Percentiles rank a stretch among this genome's conserved stretches.
phyloP scores from a whole-genome alignment of 352 stramenopile species.

The Saprolegnia diclina region DNA sequence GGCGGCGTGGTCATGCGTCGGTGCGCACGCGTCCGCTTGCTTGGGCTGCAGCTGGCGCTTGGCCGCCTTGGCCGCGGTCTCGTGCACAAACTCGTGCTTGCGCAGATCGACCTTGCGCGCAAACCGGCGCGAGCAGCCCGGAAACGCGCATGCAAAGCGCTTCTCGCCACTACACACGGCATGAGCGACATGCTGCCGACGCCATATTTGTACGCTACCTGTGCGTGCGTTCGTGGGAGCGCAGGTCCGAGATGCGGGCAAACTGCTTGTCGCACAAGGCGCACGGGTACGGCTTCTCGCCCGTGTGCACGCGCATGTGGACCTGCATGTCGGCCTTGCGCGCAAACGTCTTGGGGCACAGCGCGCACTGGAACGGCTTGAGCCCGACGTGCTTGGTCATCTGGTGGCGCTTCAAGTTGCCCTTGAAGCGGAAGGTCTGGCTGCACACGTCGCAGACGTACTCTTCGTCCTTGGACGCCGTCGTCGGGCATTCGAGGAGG shows the following conservation, averaged over 20 bases:
- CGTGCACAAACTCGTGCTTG: slow-evolving; percentile 62
- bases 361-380: slow-evolving; percentile 55
- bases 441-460: slow-evolving; percentile 50
- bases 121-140: slow-evolving; percentile 46
- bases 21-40: slow-evolving; percentile 22
- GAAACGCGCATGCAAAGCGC: slow-evolving; percentile 47
- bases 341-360: slow-evolving; percentile 55
- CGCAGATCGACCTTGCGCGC: slow-evolving; percentile 61
- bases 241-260: slow-evolving; percentile 60
- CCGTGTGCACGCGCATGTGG: slow-evolving; percentile 66
- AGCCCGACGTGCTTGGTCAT: slow-evolving; percentile 52
- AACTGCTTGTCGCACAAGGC: slow-evolving; percentile 55
- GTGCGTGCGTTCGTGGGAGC: slow-evolving; percentile 71
- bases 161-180: slow-evolving; percentile 42
- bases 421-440: slow-evolving; percentile 57
- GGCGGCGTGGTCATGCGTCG: slow-evolving; percentile 47
- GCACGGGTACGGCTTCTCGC: slow-evolving; percentile 69
- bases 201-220: slow-evolving; percentile 32
- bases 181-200: background rate
- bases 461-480: slow-evolving; percentile 32
- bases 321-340: slow-evolving; percentile 73
- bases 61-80: slow-evolving; percentile 7
- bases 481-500: background rate
- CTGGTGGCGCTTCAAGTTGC: slow-evolving; percentile 52
- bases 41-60: slow-evolving; percentile 15